phyloP scores from a whole-genome alignment of 192 early-diverging fungal species.

The Paraglomus occultum region DNA sequence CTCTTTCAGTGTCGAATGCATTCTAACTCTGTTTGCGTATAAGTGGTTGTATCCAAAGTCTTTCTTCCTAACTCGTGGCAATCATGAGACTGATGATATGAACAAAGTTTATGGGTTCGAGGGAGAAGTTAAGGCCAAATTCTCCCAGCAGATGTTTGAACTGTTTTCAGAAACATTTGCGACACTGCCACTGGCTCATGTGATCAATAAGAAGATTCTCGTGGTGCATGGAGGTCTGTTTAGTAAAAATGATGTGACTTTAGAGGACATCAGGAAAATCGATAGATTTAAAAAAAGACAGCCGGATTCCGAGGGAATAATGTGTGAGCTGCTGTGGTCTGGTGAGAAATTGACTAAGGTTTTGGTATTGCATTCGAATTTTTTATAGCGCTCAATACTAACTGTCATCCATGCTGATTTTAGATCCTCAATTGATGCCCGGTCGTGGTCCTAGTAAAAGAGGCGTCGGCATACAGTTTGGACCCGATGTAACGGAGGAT shows the following conservation, averaged over 20 bases:
- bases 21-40: slow-evolving; percentile 86
- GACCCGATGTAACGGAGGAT: slow-evolving; percentile 92
- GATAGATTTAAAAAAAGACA: slow-evolving; percentile 81
- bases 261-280: slow-evolving; percentile 89
- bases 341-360: slow-evolving; percentile 5
- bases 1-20: slow-evolving; percentile 96
- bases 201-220: slow-evolving; percentile 90
- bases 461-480: slow-evolving; percentile 95
- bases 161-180: slow-evolving; percentile 96
- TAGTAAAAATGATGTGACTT: slow-evolving; percentile 83
- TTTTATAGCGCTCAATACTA: background rate
- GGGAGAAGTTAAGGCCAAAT: slow-evolving; percentile 96
- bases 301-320: slow-evolving; percentile 60
- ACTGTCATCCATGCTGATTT: too few relatives aligned
- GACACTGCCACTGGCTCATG: slow-evolving; percentile 87
- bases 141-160: slow-evolving; percentile 86
- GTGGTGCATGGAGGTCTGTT: slow-evolving; percentile 97
- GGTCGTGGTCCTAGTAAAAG: slow-evolving; percentile 90
- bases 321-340: slow-evolving; percentile 98
- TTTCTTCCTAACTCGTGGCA: slow-evolving; percentile 89
- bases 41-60: slow-evolving; percentile 85
- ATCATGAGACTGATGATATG: slow-evolving; percentile 99
- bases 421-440: slow-evolving; percentile 79
- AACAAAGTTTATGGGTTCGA: slow-evolving; percentile 99
- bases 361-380: background rate